Evolutionary conservation across 176 grass and related monocot genomes (phyloP).

Genomic region (Lolium perenne): DNA sequence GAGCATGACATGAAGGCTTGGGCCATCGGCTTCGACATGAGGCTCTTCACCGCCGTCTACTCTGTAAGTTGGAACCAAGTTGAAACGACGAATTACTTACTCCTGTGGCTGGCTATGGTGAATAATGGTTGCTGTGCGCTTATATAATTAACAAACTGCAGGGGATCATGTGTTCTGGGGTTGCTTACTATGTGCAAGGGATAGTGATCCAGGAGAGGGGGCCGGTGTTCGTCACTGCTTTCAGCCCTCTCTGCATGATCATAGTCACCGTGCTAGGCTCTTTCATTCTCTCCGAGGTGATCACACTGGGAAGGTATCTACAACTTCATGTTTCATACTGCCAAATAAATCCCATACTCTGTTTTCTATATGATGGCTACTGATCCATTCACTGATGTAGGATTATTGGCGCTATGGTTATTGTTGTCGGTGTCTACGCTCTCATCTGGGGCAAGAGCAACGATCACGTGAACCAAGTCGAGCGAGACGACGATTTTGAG

Average conservation of each 20-base stretch:
- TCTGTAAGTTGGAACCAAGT: conserved; percentile 56
- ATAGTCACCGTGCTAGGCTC: conserved; percentile 63
- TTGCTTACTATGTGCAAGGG: conserved; percentile 72
- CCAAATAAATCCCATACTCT: background rate
- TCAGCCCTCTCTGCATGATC: conserved; percentile 81
- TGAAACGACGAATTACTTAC: background rate
- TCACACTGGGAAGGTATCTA: conserved; percentile 68
- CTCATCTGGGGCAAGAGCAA: conserved; percentile 90
- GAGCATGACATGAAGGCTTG: conserved; percentile 71
- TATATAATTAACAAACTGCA: background rate
- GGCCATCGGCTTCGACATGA: conserved; percentile 78
- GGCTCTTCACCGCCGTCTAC: conserved; percentile 78
- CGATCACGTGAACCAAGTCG: conserved; percentile 38
- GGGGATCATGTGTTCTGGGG: conserved; percentile 70
- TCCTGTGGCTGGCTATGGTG: background rate
- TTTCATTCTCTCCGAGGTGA: conserved; percentile 66
- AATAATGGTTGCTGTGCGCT: background rate
- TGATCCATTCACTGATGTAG: conserved; percentile 35
- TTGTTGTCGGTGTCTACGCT: conserved; percentile 69
- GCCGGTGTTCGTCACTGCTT: conserved; percentile 75
- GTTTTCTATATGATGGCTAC: background rate
- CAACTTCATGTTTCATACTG: background rate
- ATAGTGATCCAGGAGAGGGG: conserved; percentile 71
- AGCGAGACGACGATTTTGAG: conserved; percentile 13
- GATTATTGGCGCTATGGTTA: conserved; percentile 64